Evolutionary conservation across 2,329 filamentous ascomycete species (phyloP).

Genomic region (Fusarium bactridioides): DNA sequence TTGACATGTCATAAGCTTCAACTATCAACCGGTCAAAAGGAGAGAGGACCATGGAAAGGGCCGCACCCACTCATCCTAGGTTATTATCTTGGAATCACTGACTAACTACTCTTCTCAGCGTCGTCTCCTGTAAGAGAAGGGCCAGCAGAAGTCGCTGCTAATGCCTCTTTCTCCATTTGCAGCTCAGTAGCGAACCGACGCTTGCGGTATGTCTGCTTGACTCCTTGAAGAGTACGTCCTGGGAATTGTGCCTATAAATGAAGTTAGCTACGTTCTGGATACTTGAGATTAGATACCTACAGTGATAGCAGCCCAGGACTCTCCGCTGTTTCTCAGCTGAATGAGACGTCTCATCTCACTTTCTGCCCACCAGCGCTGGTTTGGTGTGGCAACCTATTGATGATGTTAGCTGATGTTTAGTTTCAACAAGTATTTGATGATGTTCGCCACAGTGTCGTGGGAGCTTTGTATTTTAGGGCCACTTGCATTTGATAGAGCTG

Average conservation of each 20-base stretch:
- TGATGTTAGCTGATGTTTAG: background rate
- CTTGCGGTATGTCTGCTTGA: constrained; percentile 15
- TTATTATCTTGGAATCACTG: background rate
- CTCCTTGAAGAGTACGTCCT: background rate
- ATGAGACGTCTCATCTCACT: constrained; percentile 9
- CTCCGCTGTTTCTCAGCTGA: background rate
- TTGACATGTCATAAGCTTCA: too few relatives aligned
- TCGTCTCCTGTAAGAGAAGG: too few relatives aligned
- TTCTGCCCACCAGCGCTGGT: constrained; percentile 5
- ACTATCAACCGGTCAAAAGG: too few relatives aligned
- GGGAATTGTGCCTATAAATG: background rate
- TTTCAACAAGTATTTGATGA: background rate
- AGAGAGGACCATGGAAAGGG: background rate
- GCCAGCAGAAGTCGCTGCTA: background rate
- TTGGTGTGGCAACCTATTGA: background rate
- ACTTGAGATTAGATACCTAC: background rate
- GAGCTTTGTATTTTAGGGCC: too few relatives aligned
- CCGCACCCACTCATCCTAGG: fast-evolving
- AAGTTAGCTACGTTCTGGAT: background rate
- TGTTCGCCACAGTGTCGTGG: fast-evolving
- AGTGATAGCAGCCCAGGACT: background rate
- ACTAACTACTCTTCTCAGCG: background rate
- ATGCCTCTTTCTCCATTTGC: background rate
- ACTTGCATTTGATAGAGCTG: too few relatives aligned
- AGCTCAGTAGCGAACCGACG: background rate